A percentile compares a stretch with the other conserved stretches of the same genome.
Evolutionary conservation across 176 grass and related monocot genomes (phyloP).

Genomic region (Musa beccarii): DNA sequence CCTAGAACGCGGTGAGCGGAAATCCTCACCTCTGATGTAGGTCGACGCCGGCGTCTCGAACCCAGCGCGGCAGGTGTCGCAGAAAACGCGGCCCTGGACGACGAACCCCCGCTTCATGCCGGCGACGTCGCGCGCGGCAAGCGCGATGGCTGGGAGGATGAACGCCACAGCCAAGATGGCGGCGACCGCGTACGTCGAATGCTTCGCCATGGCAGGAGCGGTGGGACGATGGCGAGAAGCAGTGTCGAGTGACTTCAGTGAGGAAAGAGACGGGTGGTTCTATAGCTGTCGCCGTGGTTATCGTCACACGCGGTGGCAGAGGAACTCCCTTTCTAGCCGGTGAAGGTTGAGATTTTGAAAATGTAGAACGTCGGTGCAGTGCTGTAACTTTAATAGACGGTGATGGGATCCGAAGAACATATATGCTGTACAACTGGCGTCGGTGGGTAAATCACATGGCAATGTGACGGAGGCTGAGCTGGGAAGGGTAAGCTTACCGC

Average conservation of each 20-base stretch:
- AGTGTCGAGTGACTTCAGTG: background rate
- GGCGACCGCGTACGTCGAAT: background rate
- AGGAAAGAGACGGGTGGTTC: background rate
- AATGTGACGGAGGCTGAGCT: too few relatives aligned
- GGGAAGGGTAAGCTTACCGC: too few relatives aligned
- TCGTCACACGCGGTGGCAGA: background rate
- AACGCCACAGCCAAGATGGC: constrained; percentile 2
- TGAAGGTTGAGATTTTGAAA: background rate
- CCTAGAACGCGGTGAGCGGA: background rate
- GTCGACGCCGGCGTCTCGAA: constrained; percentile 87
- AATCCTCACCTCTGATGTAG: constrained; percentile 52
- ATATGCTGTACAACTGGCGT: background rate
- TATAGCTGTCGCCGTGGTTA: background rate
- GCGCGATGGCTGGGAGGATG: constrained; percentile 15
- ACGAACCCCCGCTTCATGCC: constrained; percentile 28
- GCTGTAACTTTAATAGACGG: background rate
- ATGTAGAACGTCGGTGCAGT: background rate
- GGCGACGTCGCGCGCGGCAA: constrained; percentile 28
- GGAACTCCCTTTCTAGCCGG: background rate
- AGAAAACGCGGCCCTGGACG: constrained; percentile 70
- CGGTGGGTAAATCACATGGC: background rate
- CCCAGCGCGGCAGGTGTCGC: constrained; percentile 67
- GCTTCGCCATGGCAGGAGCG: background rate
- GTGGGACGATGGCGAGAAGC: background rate
- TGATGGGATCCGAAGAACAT: background rate